Conservation (phyloP, 1,284 basidiomycete genomes). For the Tetrapyrgos nigripes region DNA sequence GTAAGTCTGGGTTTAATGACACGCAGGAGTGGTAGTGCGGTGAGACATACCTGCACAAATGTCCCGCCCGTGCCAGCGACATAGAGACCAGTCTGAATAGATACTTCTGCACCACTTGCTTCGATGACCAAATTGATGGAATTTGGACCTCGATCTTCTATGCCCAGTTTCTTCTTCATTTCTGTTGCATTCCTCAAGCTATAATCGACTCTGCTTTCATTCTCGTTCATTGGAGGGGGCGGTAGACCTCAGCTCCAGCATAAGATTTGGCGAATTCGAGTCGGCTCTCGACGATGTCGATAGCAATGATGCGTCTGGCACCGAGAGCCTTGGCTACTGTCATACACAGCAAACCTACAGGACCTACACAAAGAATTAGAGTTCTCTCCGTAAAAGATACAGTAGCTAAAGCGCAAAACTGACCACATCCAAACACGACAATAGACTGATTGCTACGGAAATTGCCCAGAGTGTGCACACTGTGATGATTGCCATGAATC, state of each 20-base stretch:
- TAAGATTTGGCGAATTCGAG: slow-evolving; percentile 89
- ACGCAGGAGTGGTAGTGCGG: background rate
- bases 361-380: background rate
- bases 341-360: slow-evolving; percentile 74
- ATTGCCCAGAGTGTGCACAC: slow-evolving; percentile 79
- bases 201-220: slow-evolving; percentile 74
- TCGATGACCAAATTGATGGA: slow-evolving; percentile 80
- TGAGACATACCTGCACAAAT: slow-evolving; percentile 61
- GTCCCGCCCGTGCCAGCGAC: slow-evolving; percentile 78
- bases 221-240: slow-evolving; percentile 57
- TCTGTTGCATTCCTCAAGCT: slow-evolving; percentile 69
- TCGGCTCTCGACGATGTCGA: slow-evolving; percentile 85
- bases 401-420: slow-evolving; percentile 64
- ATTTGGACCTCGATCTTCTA: slow-evolving; percentile 63
- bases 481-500: too few relatives aligned
- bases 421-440: slow-evolving; percentile 89
- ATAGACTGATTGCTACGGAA: slow-evolving; percentile 79
- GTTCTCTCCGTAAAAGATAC: background rate
- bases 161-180: slow-evolving; percentile 63
- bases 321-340: slow-evolving; percentile 92
- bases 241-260: slow-evolving; percentile 87
- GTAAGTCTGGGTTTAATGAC: slow-evolving; percentile 6
- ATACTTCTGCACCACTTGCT: slow-evolving; percentile 89
- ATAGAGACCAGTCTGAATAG: slow-evolving; percentile 84
- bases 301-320: slow-evolving; percentile 79